Base-by-base conservation (phyloP, 148 eudicot species). In the Mesembryanthemum crystallinum region DNA sequence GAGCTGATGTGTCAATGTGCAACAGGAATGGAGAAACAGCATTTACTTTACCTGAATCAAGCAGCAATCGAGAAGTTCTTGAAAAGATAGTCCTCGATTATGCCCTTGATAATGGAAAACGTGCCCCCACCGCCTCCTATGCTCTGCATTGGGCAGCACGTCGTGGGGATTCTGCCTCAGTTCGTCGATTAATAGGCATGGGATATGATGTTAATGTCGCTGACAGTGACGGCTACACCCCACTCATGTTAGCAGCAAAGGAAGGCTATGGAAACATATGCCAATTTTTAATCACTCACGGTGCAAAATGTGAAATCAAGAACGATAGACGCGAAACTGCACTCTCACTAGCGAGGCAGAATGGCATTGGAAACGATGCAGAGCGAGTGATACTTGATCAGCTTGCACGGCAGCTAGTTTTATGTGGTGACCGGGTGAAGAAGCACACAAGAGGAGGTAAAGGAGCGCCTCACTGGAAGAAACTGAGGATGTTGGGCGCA, bases 381-480 rank as follows among this genome's bases (percentile, higher is more conserved):
- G 92, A 84, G 78, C 67, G 68, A 7, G 88, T 86, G 35, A 82
- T 89, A 74, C 80, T 83, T 20, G 88, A 91, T 45, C 87, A 85
- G 77, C 73, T 87, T 5, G 90, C 96, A 25, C 82, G 89, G 20
- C 67, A 32, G 20, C 85, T 91, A 6, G 96, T 89, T 64, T n/a
- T 86, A 39, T 69, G 80, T 1, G 91, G 92, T 37, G 83, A 67
- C 1, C 60, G 73, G 11, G 86, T 89, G 72, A 85, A 80, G 87
- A 91, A 91, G 74, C 88, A 91, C 74, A 87, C 91, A 0, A 87
- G 78, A 77, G 84, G 52, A 72, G 96, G 91, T 21, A 89, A 85
- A 83, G 90, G 92, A 57, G 23, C 80, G 0, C 85, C 92, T 3
- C 92, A 89, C 73, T 49, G 79, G 78, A 91, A 89, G 77, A 67